Percentiles rank a stretch among this genome's conserved stretches.
Evolutionary conservation across 805 yeast species (phyloP).

Genomic region (Wickerhamomyces silvicola): DNA sequence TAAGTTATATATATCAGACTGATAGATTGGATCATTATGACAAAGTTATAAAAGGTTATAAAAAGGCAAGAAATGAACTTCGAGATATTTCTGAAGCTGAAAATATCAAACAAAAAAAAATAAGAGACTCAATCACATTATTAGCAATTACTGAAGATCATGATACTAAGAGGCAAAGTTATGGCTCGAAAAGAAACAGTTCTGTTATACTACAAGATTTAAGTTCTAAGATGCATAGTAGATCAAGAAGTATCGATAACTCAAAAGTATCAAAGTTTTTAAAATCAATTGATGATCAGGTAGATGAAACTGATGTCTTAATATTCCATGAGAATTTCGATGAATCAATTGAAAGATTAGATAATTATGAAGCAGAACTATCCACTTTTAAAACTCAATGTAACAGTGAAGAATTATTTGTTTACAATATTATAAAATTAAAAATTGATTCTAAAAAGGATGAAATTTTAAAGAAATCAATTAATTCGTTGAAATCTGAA

Average conservation of each 20-base stretch:
- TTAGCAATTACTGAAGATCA: conserved; percentile 24
- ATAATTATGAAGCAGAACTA: conserved; percentile 28
- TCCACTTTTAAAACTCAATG: conserved; percentile 9
- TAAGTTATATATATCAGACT: conserved; percentile 53
- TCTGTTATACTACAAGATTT: conserved; percentile 45
- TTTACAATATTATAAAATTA: conserved; percentile 26
- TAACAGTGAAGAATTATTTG: conserved; percentile 24
- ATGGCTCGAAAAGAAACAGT: conserved; percentile 24
- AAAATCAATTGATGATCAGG: conserved; percentile 48
- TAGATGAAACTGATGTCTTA: conserved; percentile 65
- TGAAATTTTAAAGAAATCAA: conserved; percentile 26
- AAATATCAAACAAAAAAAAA: conserved; percentile 33
- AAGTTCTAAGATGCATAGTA: conserved; percentile 54
- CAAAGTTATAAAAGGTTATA: conserved; percentile 47
- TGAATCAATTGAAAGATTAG: conserved; percentile 31
- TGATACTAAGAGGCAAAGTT: conserved; percentile 19
- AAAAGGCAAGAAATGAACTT: conserved; percentile 56
- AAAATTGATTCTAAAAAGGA: conserved; percentile 28
- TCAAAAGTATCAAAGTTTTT: conserved; percentile 38
- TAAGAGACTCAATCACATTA: conserved; percentile 39
- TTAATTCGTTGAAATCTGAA: conserved; percentile 26
- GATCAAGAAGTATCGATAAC: conserved; percentile 46
- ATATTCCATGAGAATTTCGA: conserved; percentile 54
- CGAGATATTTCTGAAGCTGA: conserved; percentile 50
- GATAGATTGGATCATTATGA: conserved; percentile 52